phyloP scores from a whole-genome alignment of 2,329 filamentous ascomycete species.

The Penicillium sp. region DNA sequence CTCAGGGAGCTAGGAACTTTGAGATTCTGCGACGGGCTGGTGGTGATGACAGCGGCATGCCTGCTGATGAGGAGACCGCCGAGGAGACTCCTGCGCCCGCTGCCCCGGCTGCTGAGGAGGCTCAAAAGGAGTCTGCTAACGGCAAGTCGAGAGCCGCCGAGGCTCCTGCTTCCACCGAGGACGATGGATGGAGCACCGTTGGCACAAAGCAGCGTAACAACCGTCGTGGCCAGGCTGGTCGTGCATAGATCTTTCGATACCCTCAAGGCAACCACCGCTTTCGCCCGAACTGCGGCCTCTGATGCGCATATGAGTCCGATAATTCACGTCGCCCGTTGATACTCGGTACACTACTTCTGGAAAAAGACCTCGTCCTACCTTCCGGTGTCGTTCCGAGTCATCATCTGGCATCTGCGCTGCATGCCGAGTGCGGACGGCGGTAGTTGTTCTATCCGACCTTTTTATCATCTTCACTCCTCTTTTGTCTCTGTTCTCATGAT shows the following conservation, averaged over 20 bases:
- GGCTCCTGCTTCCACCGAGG: constrained; percentile 30
- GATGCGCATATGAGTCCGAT: constrained; percentile 7
- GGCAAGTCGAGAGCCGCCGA: constrained; percentile 41
- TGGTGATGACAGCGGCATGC: constrained; percentile 47
- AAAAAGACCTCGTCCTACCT: not conserved
- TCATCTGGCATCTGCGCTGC: constrained; percentile 6
- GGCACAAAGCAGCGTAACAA: constrained; percentile 43
- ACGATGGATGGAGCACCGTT: constrained; percentile 49
- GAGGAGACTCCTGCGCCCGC: constrained; percentile 45
- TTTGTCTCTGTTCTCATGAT: constrained; percentile 28
- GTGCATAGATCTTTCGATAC: constrained; percentile 40
- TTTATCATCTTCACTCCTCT: constrained; percentile 15
- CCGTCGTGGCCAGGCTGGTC: constrained; percentile 39
- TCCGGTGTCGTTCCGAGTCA: constrained; percentile 7
- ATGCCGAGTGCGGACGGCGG: constrained; percentile 8
- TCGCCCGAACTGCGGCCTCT: constrained; percentile 9
- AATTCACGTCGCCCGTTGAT: not conserved
- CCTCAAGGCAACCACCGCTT: constrained; percentile 21
- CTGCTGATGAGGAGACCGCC: constrained; percentile 47
- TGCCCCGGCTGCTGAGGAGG: constrained; percentile 45
- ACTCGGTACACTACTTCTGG: not conserved
- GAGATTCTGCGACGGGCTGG: constrained; percentile 53
- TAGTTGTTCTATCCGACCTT: constrained; percentile 19
- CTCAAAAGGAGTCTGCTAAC: constrained; percentile 51
- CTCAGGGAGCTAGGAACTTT: constrained; percentile 47